Percentiles rank a stretch among this genome's conserved stretches.
Conservation (phyloP, 202 grass and related monocot species). For the Carex sylvatica region DNA sequence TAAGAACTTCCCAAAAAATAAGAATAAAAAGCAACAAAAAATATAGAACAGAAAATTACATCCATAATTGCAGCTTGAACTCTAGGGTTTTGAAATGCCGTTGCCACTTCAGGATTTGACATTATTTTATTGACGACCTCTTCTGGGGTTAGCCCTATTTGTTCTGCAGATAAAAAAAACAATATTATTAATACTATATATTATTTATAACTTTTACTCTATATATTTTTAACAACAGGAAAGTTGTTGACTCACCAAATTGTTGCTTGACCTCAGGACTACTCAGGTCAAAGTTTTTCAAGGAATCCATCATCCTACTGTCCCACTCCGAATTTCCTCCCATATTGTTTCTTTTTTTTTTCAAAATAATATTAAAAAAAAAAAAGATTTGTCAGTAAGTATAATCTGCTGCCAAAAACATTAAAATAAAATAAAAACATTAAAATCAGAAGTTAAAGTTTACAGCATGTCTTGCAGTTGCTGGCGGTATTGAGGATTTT, state of each 20-base stretch:
- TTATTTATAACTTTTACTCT: not conserved
- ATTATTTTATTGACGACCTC: slow-evolving; percentile 96
- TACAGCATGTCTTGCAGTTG: slow-evolving; percentile 99
- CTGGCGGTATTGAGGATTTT: slow-evolving; percentile 91
- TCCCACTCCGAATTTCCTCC: slow-evolving; percentile 82
- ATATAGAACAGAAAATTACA: slow-evolving; percentile 39
- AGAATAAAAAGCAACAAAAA: slow-evolving; percentile 12
- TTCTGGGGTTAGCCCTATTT: slow-evolving; percentile 93
- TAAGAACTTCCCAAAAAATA: slow-evolving; percentile 5
- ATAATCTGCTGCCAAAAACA: not conserved
- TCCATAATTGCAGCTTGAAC: slow-evolving; percentile 98
- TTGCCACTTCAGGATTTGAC: slow-evolving; percentile 92
- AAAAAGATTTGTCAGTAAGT: not conserved
- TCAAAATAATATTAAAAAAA: slow-evolving; percentile 1
- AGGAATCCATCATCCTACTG: slow-evolving; percentile 70
- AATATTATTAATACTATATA: not conserved
- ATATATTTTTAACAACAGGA: not conserved
- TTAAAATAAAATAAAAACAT: not conserved
- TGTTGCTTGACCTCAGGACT: slow-evolving; percentile 89
- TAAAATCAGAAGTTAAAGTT: slow-evolving; percentile 27
- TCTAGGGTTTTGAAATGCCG: slow-evolving; percentile 97
- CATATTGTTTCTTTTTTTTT: slow-evolving; percentile 74
- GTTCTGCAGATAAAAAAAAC: slow-evolving; percentile 40
- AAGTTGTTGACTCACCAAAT: slow-evolving; percentile 71
- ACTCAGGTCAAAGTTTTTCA: slow-evolving; percentile 96